These are phyloP conservation scores for Salinomyces thailandicus DNA, from an alignment of 2,329 filamentous ascomycete genomes.

Conservation along the genomic window DNA sequence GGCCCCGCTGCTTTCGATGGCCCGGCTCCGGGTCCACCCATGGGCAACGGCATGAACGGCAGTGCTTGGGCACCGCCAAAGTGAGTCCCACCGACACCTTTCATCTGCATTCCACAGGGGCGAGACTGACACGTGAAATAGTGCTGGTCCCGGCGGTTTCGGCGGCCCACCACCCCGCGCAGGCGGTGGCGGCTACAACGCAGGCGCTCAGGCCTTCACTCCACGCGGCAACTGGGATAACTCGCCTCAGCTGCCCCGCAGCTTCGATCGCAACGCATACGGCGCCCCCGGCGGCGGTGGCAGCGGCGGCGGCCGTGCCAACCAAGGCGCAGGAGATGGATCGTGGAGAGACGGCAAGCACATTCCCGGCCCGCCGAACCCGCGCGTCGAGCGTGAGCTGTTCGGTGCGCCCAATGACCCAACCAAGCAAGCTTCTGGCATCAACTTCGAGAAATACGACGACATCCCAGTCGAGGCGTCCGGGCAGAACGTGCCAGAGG, in stretches of 20 bases:
- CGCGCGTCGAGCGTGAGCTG: slow-evolving; percentile 85
- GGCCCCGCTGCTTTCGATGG: slow-evolving; percentile 30
- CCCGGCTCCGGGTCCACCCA: slow-evolving; percentile 19
- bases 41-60: slow-evolving; percentile 45
- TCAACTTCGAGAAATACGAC: slow-evolving; percentile 99
- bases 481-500: slow-evolving; percentile 83
- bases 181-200: slow-evolving; percentile 40
- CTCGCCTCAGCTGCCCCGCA: slow-evolving; percentile 27
- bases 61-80: slow-evolving; percentile 44
- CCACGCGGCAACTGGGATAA: slow-evolving; percentile 37
- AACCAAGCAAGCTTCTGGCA: slow-evolving; percentile 90
- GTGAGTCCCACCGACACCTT: slow-evolving; percentile 10
- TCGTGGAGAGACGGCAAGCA: slow-evolving; percentile 97
- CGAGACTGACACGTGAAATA: slow-evolving; percentile 8
- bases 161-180: slow-evolving; percentile 25
- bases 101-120: slow-evolving; percentile 8
- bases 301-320: slow-evolving; percentile 46
- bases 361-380: slow-evolving; percentile 77
- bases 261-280: slow-evolving; percentile 55
- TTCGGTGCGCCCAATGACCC: slow-evolving; percentile 88
- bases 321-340: slow-evolving; percentile 73
- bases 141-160: slow-evolving; percentile 33
- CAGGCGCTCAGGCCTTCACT: slow-evolving; percentile 45
- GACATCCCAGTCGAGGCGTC: slow-evolving; percentile 98
- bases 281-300: slow-evolving; percentile 42